Evolutionary conservation across 2,329 filamentous ascomycete species (phyloP), one percentile per base, ranked within the genome.

Genomic region (Polychaeton citri): DNA sequence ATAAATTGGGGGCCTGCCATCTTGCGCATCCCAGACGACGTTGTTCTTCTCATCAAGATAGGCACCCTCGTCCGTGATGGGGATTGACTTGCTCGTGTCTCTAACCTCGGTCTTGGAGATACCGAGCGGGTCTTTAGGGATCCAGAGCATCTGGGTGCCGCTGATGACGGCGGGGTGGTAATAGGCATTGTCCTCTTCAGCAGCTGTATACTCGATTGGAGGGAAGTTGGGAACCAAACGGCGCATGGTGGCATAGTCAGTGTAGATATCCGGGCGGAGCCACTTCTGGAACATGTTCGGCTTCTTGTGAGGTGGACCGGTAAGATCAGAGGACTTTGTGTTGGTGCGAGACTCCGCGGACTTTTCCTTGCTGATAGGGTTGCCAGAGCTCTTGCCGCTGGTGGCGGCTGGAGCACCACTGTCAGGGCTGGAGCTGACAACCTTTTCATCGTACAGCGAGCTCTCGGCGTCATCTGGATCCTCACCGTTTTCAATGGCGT

Each of bases 61-160:
- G 31, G 80, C 80, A 13, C 78, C 80, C 45, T 84, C 80, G 46
- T 94, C 85, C 0, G 81, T 87, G 44, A 92, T 88, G 1, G 78
- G 74, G 19, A 85, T 81, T 20, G 82, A 71, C 49, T 71, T 74
- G 45, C 66, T 66, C 1, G 81, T 81, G 48, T 90, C 81, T 9
- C 66, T 66, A 36, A 90, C 68, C 58, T 93, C 86, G 54, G 92
- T 81, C 48, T 69, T 69, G 36, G 77, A 84, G 30, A 94, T 72
- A 7, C 84, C 81, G 17, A 76, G 72, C 1, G 69, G 61, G 50
- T 94, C 86, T 39, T 73, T 68, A 0, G 86, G 84, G 37, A 94
- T 81, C 86, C 86, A 94, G n/a, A 94, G 65, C 19, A 84, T 62
- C 2, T 82, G 81, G 1, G 72, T 59, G 46, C 68, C 45, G 41